Evolutionary conservation across 2,329 filamentous ascomycete species (phyloP).

Genomic region (Albifimbria verrucaria): DNA sequence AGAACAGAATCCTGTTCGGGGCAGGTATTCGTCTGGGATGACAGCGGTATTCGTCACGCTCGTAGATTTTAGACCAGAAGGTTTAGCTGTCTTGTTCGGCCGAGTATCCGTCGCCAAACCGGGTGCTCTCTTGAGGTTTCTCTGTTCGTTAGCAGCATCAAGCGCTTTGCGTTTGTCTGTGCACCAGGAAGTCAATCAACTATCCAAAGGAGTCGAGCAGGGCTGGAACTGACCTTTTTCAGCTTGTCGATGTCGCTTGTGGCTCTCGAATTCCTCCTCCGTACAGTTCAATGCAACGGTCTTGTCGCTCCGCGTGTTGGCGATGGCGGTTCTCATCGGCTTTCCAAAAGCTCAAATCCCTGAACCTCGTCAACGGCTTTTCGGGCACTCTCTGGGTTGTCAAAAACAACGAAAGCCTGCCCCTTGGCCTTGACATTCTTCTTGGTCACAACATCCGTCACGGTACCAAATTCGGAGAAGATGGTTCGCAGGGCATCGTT

Average conservation of each 20-base stretch:
- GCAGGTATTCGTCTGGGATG: conserved; percentile 95
- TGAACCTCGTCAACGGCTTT: conserved; percentile 85
- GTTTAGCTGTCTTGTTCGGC: conserved; percentile 62
- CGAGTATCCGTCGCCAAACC: conserved; percentile 48
- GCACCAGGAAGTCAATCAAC: neutral
- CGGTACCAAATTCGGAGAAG: conserved; percentile 84
- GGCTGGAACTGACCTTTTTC: conserved; percentile 71
- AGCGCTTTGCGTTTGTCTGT: conserved; percentile 74
- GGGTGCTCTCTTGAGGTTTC: conserved; percentile 64
- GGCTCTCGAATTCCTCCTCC: conserved; percentile 78
- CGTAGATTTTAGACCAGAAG: conserved; percentile 69
- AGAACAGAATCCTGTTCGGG: conserved; percentile 96
- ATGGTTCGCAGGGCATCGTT: conserved; percentile 70
- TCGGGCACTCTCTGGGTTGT: conserved; percentile 72
- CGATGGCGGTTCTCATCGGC: conserved; percentile 80
- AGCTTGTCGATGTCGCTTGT: conserved; percentile 79
- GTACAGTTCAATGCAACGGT: conserved; percentile 73
- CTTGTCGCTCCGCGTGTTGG: conserved; percentile 81
- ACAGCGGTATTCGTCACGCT: conserved; percentile 65
- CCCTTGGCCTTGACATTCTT: conserved; percentile 89
- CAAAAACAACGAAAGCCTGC: conserved; percentile 93
- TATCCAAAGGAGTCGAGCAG: too few species aligned
- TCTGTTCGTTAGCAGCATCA: conserved; percentile 75
- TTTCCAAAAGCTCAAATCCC: conserved; percentile 93
- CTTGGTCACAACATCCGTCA: conserved; percentile 84